phyloP scores from a whole-genome alignment of 2,329 filamentous ascomycete species.

The Magnaporthales sp. region DNA sequence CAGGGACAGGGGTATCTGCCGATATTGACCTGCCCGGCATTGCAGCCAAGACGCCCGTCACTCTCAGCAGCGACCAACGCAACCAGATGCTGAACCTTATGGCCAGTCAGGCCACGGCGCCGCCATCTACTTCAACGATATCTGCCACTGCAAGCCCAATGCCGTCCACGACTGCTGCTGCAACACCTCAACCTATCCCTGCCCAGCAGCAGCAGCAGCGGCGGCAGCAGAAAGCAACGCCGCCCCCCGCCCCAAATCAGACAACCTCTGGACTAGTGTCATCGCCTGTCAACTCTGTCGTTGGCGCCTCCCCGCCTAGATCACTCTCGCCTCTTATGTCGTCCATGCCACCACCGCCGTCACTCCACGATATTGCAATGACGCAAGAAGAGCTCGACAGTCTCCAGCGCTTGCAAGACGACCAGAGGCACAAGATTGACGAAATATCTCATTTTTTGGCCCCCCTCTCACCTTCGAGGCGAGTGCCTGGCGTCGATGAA shows the following conservation, averaged over 20 bases:
- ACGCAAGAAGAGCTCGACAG: slow-evolving; percentile 71
- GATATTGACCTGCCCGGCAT: slow-evolving; percentile 47
- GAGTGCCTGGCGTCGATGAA: slow-evolving; percentile 56
- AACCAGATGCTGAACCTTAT: slow-evolving; percentile 52
- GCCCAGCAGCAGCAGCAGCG: not conserved
- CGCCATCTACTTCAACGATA: slow-evolving; percentile 15
- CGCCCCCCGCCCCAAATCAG: not conserved
- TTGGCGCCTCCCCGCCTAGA: not conserved
- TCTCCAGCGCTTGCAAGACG: slow-evolving; percentile 67
- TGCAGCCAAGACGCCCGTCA: slow-evolving; percentile 46
- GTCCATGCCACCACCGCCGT: slow-evolving; percentile 36
- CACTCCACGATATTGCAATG: slow-evolving; percentile 53
- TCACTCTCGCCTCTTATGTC: slow-evolving; percentile 38
- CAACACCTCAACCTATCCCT: slow-evolving; percentile 9
- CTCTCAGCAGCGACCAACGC: slow-evolving; percentile 47
- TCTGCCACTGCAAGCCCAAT: slow-evolving; percentile 6
- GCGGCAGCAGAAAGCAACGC: not conserved
- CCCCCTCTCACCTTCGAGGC: slow-evolving; percentile 71
- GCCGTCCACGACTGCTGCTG: slow-evolving; percentile 12
- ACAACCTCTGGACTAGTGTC: not conserved
- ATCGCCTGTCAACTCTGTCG: not conserved
- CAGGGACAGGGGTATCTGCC: slow-evolving; percentile 30
- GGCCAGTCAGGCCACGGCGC: slow-evolving; percentile 26
- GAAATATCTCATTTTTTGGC: slow-evolving; percentile 66
- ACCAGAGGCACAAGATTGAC: slow-evolving; percentile 70